These are phyloP conservation scores for Leucosporidium yakuticum DNA, from an alignment of 768 basidiomycete species.

Conservation along the genomic window DNA sequence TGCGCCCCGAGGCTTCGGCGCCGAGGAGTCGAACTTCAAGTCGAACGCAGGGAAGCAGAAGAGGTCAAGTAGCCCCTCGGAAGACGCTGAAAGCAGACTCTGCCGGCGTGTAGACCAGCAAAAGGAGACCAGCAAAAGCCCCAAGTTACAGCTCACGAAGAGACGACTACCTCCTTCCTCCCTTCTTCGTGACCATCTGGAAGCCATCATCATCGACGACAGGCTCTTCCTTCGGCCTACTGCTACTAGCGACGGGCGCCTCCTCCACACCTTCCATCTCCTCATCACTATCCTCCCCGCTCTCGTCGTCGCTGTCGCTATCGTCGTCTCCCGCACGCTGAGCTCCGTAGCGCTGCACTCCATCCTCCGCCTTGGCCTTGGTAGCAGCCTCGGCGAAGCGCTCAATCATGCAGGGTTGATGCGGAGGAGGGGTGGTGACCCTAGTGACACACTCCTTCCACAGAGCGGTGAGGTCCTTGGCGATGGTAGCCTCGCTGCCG, in stretches of 20 bases:
- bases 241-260: slow-evolving; percentile 45
- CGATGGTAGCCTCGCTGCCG: slow-evolving; percentile 67
- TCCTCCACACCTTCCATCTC: slow-evolving; percentile 43
- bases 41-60: no score
- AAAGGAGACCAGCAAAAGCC: no score
- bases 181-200: slow-evolving; percentile 57
- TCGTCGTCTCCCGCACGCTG: slow-evolving; percentile 38
- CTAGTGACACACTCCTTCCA: slow-evolving; percentile 49
- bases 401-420: slow-evolving; percentile 51
- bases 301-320: slow-evolving; percentile 47
- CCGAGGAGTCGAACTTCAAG: no score
- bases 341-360: slow-evolving; percentile 40
- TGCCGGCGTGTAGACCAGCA: no score
- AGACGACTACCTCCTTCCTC: slow-evolving; percentile 31
- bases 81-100: no score
- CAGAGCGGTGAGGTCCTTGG: slow-evolving; percentile 62
- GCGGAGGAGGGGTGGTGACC: slow-evolving; percentile 40
- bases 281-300: slow-evolving; percentile 43
- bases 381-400: slow-evolving; percentile 64
- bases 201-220: slow-evolving; percentile 91
- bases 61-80: no score
- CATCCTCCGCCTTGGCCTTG: slow-evolving; percentile 54
- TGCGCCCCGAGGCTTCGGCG: no score
- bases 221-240: slow-evolving; percentile 53
- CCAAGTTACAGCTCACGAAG: no score